Conservation (phyloP, 345 rosid species). For the Zanthoxylum bungeanum region DNA sequence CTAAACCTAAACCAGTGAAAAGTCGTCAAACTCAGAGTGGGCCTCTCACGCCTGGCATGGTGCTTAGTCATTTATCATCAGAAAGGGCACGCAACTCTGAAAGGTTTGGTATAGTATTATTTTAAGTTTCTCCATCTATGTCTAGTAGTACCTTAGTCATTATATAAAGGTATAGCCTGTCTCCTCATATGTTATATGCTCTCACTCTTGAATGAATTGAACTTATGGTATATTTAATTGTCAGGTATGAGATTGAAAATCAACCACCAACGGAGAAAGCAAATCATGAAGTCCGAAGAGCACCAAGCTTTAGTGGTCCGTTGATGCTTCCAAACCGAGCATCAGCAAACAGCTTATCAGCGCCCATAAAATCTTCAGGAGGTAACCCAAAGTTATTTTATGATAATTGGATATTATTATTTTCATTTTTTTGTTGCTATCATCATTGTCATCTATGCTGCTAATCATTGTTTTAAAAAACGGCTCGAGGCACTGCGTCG, state of each 20-base stretch:
- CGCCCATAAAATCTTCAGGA: conserved; percentile 93
- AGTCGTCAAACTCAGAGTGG: conserved; percentile 86
- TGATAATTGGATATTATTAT: conserved; percentile 3
- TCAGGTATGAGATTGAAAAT: conserved; percentile 66
- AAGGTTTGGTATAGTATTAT: conserved; percentile 51
- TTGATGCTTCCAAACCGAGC: conserved; percentile 92
- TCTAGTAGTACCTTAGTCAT: not conserved
- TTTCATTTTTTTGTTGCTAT: conserved; percentile 1
- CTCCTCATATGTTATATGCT: conserved; percentile 4
- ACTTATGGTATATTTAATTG: conserved; percentile 15
- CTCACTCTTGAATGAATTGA: not conserved
- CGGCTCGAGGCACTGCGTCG: too few species aligned
- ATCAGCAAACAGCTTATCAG: conserved; percentile 96
- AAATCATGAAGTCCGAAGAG: conserved; percentile 50
- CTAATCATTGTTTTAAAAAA: too few species aligned
- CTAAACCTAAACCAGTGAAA: conserved; percentile 51
- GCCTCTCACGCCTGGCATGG: conserved; percentile 64
- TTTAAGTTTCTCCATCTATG: not conserved
- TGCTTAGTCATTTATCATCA: conserved; percentile 50
- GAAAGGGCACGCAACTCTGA: conserved; percentile 54
- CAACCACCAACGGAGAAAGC: conserved; percentile 42
- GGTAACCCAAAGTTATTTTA: conserved; percentile 36
- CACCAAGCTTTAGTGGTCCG: conserved; percentile 97
- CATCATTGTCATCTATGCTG: not conserved
- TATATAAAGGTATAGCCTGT: not conserved